Evolutionary conservation across 176 grass and related monocot species (phyloP).

Genomic region (Triticum urartu): DNA sequence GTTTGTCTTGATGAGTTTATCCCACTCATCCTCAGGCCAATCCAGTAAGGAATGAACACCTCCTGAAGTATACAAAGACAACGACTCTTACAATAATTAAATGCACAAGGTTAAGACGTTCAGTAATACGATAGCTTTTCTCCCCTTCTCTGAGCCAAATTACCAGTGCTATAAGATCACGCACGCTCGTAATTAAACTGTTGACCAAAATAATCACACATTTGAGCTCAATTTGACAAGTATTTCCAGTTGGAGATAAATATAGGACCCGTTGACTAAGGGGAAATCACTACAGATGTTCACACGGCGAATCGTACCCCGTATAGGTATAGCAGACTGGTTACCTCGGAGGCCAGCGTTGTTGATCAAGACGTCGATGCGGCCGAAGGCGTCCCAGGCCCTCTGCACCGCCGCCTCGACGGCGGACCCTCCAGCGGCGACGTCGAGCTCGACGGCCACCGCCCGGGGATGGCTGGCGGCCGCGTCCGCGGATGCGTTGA

Average conservation of each 20-base stretch:
- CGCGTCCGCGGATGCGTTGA: constrained; percentile 37
- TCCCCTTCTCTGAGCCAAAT: neutral
- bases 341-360: constrained; percentile 85
- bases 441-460: constrained; percentile 65
- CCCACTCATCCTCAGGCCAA: constrained; percentile 77
- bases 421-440: constrained; percentile 38
- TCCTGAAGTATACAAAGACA: constrained; percentile 34
- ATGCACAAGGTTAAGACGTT: neutral
- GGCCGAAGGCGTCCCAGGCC: constrained; percentile 76
- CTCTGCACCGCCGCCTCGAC: constrained; percentile 49
- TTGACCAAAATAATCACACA: neutral
- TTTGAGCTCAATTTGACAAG: neutral
- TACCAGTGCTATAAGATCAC: neutral
- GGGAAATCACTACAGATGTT: neutral
- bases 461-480: neutral
- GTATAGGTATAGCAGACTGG: neutral
- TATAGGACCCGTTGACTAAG: neutral
- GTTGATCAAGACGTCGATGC: constrained; percentile 76
- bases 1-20: constrained; percentile 72
- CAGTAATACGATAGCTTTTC: neutral
- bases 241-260: neutral
- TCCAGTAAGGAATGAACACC: constrained; percentile 68
- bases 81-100: neutral
- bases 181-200: neutral
- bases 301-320: neutral